These are phyloP conservation scores for Primulina tabacum DNA, from an alignment of 257 asterid genomes.

Conservation along the genomic window DNA sequence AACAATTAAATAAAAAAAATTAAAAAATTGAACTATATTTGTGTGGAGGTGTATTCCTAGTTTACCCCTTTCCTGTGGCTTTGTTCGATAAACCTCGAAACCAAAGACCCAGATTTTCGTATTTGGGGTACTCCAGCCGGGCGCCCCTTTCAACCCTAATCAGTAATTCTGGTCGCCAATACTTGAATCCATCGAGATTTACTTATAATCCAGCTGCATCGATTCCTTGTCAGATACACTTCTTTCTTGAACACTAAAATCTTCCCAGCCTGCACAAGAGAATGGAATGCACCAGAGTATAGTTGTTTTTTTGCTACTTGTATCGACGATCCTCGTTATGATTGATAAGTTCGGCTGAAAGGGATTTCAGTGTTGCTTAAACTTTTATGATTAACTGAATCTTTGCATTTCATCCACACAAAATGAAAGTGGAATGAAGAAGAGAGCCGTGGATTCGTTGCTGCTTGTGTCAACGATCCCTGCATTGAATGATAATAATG, in stretches of 20 bases:
- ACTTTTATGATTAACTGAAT: not conserved
- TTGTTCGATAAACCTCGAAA: not conserved
- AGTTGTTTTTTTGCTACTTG: not conserved
- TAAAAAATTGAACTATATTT: no score
- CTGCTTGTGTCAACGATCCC: not conserved
- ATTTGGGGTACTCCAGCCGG: not conserved
- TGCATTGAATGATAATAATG: conserved; percentile 41
- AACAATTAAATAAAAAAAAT: no score
- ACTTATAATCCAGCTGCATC: not conserved
- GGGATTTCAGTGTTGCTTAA: not conserved
- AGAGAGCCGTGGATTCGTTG: conserved; percentile 17
- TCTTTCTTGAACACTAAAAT: not conserved
- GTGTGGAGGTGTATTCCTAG: not conserved
- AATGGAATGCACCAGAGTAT: not conserved
- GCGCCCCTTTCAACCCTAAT: not conserved
- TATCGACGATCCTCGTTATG: not conserved
- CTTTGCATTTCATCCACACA: not conserved
- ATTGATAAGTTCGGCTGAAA: not conserved
- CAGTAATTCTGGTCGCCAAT: not conserved
- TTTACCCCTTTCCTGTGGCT: not conserved
- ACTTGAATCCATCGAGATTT: not conserved
- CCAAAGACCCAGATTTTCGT: not conserved
- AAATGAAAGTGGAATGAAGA: conserved; percentile 32
- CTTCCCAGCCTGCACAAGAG: not conserved
- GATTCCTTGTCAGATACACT: not conserved